phyloP scores from a whole-genome alignment of 805 yeast genomes.

The Saccharomyces eubayanus region DNA sequence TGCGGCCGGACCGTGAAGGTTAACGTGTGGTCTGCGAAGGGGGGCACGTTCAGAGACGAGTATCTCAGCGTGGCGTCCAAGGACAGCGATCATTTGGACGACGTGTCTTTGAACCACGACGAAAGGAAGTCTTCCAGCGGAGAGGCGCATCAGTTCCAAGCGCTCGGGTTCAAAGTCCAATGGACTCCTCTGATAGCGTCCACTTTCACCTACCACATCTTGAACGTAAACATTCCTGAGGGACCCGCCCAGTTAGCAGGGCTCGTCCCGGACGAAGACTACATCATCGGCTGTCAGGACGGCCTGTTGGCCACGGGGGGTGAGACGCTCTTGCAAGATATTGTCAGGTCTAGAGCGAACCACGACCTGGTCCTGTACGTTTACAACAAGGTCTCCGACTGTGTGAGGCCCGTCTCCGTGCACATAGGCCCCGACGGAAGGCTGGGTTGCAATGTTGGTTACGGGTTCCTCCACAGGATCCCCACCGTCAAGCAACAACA shows the following conservation, averaged over 20 bases:
- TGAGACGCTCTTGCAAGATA: slow-evolving; percentile 64
- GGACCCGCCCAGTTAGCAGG: slow-evolving; percentile 79
- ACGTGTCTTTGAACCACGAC: slow-evolving; percentile 25
- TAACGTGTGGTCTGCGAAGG: slow-evolving; percentile 82
- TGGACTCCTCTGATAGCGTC: slow-evolving; percentile 70
- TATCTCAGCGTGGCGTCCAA: slow-evolving; percentile 27
- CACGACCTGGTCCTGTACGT: slow-evolving; percentile 53
- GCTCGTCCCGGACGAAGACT: slow-evolving; percentile 76
- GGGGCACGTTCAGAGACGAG: slow-evolving; percentile 49
- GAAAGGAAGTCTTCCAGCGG: slow-evolving; percentile 10
- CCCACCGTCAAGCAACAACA: slow-evolving; percentile 39
- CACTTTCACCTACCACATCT: slow-evolving; percentile 79
- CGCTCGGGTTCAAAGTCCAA: slow-evolving; percentile 62
- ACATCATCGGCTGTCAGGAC: slow-evolving; percentile 78
- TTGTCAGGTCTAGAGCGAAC: slow-evolving; percentile 46
- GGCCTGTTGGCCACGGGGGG: slow-evolving; percentile 85
- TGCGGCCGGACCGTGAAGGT: slow-evolving; percentile 38
- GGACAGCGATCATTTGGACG: slow-evolving; percentile 20
- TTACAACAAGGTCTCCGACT: slow-evolving; percentile 80
- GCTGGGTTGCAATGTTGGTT: slow-evolving; percentile 91
- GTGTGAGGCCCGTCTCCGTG: slow-evolving; percentile 81
- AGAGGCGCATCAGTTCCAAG: slow-evolving; percentile 33
- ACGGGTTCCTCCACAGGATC: slow-evolving; percentile 79
- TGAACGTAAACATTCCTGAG: slow-evolving; percentile 60
- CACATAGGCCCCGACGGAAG: slow-evolving; percentile 74